Conservation (phyloP, 176 grass and related monocot species). For the Puya raimondii region DNA sequence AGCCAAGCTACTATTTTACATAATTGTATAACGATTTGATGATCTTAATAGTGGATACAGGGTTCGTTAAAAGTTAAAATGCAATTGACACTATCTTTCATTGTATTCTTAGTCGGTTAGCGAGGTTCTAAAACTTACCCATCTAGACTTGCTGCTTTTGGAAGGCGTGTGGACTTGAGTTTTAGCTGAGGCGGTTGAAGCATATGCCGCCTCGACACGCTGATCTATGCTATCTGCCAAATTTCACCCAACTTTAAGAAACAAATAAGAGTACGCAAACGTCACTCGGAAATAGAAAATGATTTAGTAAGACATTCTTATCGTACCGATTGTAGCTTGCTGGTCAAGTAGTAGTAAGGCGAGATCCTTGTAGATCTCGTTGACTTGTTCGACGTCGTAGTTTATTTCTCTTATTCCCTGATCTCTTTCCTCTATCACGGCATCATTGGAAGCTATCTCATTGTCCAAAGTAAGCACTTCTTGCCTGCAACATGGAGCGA, state of each 20-base stretch:
- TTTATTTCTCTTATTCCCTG: not conserved
- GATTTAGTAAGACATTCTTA: not conserved
- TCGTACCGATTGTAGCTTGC: not conserved
- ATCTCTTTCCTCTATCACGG: conserved; percentile 3
- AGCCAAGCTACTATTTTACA: too few relatives aligned
- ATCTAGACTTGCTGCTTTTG: not conserved
- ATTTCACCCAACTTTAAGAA: not conserved
- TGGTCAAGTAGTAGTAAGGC: not conserved
- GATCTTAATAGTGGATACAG: too few relatives aligned
- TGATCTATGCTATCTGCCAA: conserved; percentile 3
- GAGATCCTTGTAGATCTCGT: conserved; percentile 1
- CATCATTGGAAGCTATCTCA: conserved; percentile 4
- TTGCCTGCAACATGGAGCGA: not conserved
- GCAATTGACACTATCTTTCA: too few relatives aligned
- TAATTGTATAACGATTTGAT: too few relatives aligned
- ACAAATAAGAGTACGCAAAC: not conserved
- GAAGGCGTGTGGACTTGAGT: not conserved
- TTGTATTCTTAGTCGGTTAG: not conserved
- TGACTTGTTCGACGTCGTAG: conserved; percentile 4
- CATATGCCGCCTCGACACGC: not conserved
- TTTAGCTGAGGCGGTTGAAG: not conserved
- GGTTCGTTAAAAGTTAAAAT: too few relatives aligned
- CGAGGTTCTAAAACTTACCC: not conserved
- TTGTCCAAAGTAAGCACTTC: not conserved
- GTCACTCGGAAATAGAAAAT: not conserved